Evolutionary conservation across 139 green algal species (phyloP).

Genomic region (Marvania coccoides): DNA sequence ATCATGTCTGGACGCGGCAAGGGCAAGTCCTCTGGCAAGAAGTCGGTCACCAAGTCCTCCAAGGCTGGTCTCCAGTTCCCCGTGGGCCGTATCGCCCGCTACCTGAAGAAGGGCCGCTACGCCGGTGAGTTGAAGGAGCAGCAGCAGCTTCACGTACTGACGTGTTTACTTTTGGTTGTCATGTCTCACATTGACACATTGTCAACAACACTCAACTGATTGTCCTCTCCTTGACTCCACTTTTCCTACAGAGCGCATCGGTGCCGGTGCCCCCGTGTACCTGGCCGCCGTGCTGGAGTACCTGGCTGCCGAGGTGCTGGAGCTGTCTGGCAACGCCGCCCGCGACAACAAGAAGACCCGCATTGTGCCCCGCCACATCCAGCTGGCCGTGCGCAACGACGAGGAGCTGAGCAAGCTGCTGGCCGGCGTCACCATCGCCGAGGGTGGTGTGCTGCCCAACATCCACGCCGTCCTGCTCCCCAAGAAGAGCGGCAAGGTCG

Average conservation of each 20-base stretch:
- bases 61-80: conserved; percentile 91
- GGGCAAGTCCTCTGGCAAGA: conserved; percentile 61
- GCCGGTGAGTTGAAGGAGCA: conserved; percentile 31
- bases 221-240: no score
- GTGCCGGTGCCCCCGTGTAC: conserved; percentile 52
- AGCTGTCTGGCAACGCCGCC: conserved; percentile 51
- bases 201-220: no score
- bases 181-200: no score
- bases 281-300: conserved; percentile 79
- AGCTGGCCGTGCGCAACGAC: conserved; percentile 88
- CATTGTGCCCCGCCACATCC: conserved; percentile 82
- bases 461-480: conserved; percentile 84
- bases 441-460: conserved; percentile 79
- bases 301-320: conserved; percentile 63
- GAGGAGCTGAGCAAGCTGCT: conserved; percentile 93
- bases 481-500: conserved; percentile 80
- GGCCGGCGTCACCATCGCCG: conserved; percentile 67
- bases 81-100: conserved; percentile 73
- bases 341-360: conserved; percentile 93
- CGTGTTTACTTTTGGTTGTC: neutral
- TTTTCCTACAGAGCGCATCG: conserved; percentile 25
- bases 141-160: no score
- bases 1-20: conserved; percentile 72
- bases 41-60: conserved; percentile 63
- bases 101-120: conserved; percentile 84